Evolutionary conservation across 2,329 filamentous ascomycete species (phyloP).

Genomic region (Cordyceps cicadae): DNA sequence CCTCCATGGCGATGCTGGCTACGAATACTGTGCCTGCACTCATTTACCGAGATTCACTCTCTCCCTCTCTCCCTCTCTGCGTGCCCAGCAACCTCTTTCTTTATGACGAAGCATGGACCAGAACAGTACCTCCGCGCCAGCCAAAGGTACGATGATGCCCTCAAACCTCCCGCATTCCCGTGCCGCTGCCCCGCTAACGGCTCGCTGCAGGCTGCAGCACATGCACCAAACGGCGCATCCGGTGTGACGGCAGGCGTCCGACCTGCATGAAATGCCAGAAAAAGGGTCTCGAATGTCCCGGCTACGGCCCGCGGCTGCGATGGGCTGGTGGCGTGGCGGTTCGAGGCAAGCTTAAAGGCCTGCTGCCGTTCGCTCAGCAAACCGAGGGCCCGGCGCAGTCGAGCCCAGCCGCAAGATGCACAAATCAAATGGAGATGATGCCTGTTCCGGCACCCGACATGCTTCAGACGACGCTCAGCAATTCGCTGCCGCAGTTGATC

Average conservation of each 20-base stretch:
- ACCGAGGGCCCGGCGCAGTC: background rate
- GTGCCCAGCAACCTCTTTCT: background rate
- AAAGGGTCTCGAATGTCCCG: conserved; percentile 22
- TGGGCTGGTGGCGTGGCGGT: conserved; percentile 23
- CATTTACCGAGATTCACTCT: background rate
- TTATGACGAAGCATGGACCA: background rate
- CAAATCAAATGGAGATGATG: background rate
- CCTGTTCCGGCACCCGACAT: background rate
- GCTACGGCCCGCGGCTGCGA: conserved; percentile 20
- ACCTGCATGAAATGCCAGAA: conserved; percentile 22
- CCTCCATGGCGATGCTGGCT: background rate
- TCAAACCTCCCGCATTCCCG: background rate
- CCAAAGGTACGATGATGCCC: conserved; percentile 1
- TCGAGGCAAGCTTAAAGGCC: conserved; percentile 20
- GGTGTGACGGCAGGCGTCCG: conserved; percentile 20
- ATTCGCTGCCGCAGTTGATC: conserved; percentile 18
- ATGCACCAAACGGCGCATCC: conserved; percentile 23
- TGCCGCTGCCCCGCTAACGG: background rate
- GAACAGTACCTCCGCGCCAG: background rate
- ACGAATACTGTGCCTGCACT: background rate
- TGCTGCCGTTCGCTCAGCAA: conserved; percentile 13
- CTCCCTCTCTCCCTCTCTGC: no score
- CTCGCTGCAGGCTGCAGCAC: conserved; percentile 18
- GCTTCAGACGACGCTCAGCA: conserved; percentile 2
- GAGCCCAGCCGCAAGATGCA: background rate